Conservation (phyloP, 345 rosid genomes). For the Ailanthus altissimus region DNA sequence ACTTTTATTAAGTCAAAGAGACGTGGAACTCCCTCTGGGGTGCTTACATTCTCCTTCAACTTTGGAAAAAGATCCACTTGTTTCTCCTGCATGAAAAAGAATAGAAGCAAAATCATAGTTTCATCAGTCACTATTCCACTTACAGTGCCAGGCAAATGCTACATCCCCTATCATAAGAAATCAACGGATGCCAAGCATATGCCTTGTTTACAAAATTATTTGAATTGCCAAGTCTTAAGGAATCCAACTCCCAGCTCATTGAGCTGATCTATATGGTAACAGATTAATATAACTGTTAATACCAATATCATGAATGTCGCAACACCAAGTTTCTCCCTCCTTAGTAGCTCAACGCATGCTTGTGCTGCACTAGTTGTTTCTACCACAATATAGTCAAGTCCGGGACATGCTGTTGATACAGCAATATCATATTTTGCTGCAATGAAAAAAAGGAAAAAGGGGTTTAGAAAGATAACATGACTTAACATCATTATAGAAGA, state of each 20-base stretch:
- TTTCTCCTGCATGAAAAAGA: constrained; percentile 66
- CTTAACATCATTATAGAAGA: neutral
- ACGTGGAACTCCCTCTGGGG: constrained; percentile 90
- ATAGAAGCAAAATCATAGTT: constrained; percentile 12
- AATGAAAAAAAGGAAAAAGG: constrained; percentile 26
- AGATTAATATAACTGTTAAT: constrained; percentile 20
- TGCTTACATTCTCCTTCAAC: constrained; percentile 61
- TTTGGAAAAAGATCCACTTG: constrained; percentile 65
- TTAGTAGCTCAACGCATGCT: constrained; percentile 88
- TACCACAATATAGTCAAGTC: constrained; percentile 92
- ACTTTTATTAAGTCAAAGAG: constrained; percentile 90
- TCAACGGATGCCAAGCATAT: neutral
- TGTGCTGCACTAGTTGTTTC: constrained; percentile 94
- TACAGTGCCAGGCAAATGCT: neutral
- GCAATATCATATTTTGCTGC: constrained; percentile 98
- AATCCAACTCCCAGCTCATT: neutral
- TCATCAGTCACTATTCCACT: neutral
- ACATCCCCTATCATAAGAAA: neutral
- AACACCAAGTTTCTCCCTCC: constrained; percentile 86
- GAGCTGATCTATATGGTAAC: neutral
- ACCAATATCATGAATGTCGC: constrained; percentile 99
- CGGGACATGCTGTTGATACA: constrained; percentile 90
- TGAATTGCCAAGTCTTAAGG: neutral
- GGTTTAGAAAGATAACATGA: neutral
- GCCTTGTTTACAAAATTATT: neutral